Conservation (phyloP, 1,284 basidiomycete species). For the Cryptococcus wingfieldii region DNA sequence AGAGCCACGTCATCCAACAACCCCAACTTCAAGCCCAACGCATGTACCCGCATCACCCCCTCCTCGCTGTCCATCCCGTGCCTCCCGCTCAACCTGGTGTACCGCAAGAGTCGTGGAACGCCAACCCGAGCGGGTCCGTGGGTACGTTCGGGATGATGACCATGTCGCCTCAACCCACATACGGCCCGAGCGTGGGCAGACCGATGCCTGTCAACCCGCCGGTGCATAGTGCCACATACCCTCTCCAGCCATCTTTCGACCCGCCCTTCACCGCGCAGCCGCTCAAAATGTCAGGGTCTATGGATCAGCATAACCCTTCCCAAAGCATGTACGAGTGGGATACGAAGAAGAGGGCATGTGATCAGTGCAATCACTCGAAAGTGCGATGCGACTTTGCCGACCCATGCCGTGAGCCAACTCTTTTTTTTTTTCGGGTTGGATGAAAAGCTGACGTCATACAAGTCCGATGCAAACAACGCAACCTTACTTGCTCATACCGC, state of each 20-base stretch:
- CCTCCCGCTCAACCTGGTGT: conserved; percentile 1
- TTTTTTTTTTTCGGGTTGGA: background rate
- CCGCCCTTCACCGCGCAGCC: conserved; percentile 18
- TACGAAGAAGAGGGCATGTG: conserved; percentile 56
- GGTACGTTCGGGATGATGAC: conserved; percentile 8
- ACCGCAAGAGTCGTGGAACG: conserved; percentile 7
- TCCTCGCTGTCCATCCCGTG: conserved; percentile 13
- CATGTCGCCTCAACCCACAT: background rate
- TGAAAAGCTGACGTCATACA: conserved; percentile 3
- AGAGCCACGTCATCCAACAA: conserved; percentile 11
- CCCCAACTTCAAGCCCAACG: conserved; percentile 31
- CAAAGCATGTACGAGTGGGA: conserved; percentile 26
- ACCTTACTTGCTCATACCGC: conserved; percentile 72
- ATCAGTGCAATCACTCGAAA: conserved; percentile 76
- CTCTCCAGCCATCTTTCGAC: conserved; percentile 21
- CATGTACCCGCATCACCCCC: conserved; percentile 44
- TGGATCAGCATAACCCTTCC: background rate
- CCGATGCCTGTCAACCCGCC: background rate
- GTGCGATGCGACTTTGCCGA: conserved; percentile 75
- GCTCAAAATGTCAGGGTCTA: conserved; percentile 18
- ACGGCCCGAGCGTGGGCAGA: background rate
- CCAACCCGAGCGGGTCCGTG: conserved; percentile 8
- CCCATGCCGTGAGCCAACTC: conserved; percentile 59
- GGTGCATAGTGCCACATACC: conserved; percentile 13
- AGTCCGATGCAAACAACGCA: conserved; percentile 74